Evolutionary conservation across 2,329 filamentous ascomycete genomes (phyloP), one percentile per base, ranked within the genome.

Genomic region (Fulvia fulva): DNA sequence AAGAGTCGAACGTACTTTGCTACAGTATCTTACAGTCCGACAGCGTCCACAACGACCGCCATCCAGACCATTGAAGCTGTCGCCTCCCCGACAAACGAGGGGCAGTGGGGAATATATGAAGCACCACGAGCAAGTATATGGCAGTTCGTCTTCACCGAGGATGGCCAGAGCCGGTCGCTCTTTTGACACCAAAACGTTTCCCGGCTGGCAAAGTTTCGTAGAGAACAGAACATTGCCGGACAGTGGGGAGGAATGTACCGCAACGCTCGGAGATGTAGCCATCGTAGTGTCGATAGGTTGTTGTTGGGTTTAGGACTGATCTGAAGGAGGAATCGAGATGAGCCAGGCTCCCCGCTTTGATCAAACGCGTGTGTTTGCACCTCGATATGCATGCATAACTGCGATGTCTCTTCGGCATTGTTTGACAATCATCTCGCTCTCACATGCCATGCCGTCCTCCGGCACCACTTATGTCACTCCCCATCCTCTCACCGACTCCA

Each of bases 401-500:
- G 9, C 5, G 21, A 9, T 25, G 44, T 23, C 49, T 26, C 34
- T n/a, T n/a, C n/a, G n/a, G n/a, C n/a, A n/a, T n/a, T n/a, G n/a
- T n/a, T n/a, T n/a, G n/a, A n/a, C n/a, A n/a, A n/a, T n/a, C n/a
- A n/a, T n/a, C n/a, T n/a, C n/a, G n/a, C n/a, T n/a, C n/a, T 59
- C 49, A 62, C 57, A 60, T 60, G 8, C 57, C 61, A 53, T 63
- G 58, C 19, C 62, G 46, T 0, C 70, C 69, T 3, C 70, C 70
- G 21, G 67, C 69, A 19, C 69, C 71, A 19, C 69, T 68, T 57
- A 73, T 65, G 43, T 64, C 61, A 58, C 68, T 71, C 1, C 71
- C 71, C 50, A 72, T n/a, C 21, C 66, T 60, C 51, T 68, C 65
- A 2, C 65, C 68, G 5, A 73, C 67, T 0, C 78, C 77, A 22